These are phyloP conservation scores for Scolecobasidium constrictum DNA, from an alignment of 2,329 filamentous ascomycete genomes.

Conservation along the genomic window DNA sequence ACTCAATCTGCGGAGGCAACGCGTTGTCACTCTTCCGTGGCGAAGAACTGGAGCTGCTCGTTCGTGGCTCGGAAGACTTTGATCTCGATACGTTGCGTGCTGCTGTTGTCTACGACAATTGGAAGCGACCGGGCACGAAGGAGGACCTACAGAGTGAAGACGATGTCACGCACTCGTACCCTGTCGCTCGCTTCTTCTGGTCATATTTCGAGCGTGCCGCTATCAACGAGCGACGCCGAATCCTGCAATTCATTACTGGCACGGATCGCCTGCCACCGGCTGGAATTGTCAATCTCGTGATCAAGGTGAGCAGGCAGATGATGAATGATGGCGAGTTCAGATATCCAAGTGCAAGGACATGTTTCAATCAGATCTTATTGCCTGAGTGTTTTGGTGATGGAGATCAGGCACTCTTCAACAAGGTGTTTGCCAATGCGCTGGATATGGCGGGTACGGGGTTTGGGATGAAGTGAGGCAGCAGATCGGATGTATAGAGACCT, in stretches of 20 bases:
- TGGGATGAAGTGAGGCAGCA: slow-evolving; percentile 58
- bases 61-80: slow-evolving; percentile 78
- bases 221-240: slow-evolving; percentile 59
- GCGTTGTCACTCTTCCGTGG: slow-evolving; percentile 78
- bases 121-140: slow-evolving; percentile 35
- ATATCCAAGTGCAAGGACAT: slow-evolving; percentile 79
- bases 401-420: slow-evolving; percentile 49
- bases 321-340: slow-evolving; percentile 51
- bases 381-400: slow-evolving; percentile 62
- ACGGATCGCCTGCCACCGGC: slow-evolving; percentile 85
- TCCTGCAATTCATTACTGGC: slow-evolving; percentile 80
- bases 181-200: slow-evolving; percentile 81
- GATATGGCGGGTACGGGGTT: slow-evolving; percentile 84
- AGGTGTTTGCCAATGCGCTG: slow-evolving; percentile 68
- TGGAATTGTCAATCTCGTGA: slow-evolving; percentile 67
- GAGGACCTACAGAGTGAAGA: slow-evolving; percentile 20
- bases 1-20: slow-evolving; percentile 81
- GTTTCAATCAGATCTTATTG: slow-evolving; percentile 76
- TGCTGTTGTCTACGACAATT: slow-evolving; percentile 75
- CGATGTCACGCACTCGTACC: slow-evolving; percentile 48
- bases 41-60: slow-evolving; percentile 81
- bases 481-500: no score
- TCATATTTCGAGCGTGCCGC: slow-evolving; percentile 58
- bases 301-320: slow-evolving; percentile 66
- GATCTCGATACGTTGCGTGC: slow-evolving; percentile 66